Evolutionary conservation across 108 stramenopile genomes (phyloP), one percentile per base, ranked within the genome.

Genomic region (Skeletonema menzelii): DNA sequence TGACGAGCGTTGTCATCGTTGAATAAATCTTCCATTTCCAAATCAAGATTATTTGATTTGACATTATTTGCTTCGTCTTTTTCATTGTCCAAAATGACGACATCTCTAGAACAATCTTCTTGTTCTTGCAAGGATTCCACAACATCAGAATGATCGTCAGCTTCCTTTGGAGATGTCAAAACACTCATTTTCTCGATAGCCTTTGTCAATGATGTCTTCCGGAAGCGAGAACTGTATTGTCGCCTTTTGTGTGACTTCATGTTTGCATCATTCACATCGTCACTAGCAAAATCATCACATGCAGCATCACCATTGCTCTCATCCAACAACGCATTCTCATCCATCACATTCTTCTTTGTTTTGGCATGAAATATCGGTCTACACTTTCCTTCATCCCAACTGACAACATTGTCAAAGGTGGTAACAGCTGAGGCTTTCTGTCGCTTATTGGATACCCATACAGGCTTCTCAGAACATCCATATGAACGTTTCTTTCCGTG

Each of bases 401-500:
- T 61, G 8, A 53, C 4, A 19, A 49, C 70, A 30, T 46, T 65
- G 30, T 4, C 61, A 28, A n/a, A 11, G 6, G 10, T 13, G 14
- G 27, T 53, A 59, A 35, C 4, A 14, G 37, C 8, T 64, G 46
- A 46, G 11, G 14, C 40, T n/a, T 56, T 59, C 27, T 0, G 6
- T 34, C 35, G 55, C n/a, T n/a, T 59, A 59, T 44, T 77, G 2
- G 69, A 44, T 12, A 27, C 44, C 70, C 70, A 71, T 22, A 71
- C 70, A 12, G 77, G 77, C 53, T 72, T 79, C 22, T 24, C 31
- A 19, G 31, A 30, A 34, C 49, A 53, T 8, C 77, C 77, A 38
- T 79, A 79, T 26, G 70, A 66, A 19, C 77, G 77, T 15, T 46
- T 70, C 30, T 67, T 79, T 27, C 46, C 62, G 57, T 53, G 49